Conservation (phyloP, 2,329 filamentous ascomycete genomes). For the Calonectria henricotiae region DNA sequence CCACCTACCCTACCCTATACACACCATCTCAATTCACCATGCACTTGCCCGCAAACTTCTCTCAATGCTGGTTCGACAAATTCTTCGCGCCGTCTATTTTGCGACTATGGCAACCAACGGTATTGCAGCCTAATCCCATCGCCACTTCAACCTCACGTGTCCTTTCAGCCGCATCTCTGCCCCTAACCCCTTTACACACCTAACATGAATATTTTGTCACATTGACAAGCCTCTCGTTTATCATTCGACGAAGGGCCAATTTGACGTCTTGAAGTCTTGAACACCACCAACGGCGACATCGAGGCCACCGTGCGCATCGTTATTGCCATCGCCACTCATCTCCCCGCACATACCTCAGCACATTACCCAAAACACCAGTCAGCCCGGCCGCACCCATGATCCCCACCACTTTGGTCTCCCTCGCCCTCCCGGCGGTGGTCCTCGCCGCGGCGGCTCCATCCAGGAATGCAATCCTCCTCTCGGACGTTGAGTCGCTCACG, state of each 20-base stretch:
- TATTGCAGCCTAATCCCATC: slow-evolving; percentile 9
- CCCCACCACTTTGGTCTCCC: slow-evolving; percentile 43
- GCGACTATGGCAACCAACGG: neutral
- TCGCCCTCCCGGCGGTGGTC: slow-evolving; percentile 51
- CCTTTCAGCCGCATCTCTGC: slow-evolving; percentile 9
- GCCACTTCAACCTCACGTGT: slow-evolving; percentile 18
- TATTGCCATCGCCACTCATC: slow-evolving; percentile 11
- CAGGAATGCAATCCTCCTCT: slow-evolving; percentile 72
- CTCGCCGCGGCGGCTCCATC: slow-evolving; percentile 55
- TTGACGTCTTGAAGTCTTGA: neutral
- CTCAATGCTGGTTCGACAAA: neutral
- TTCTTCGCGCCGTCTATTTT: neutral
- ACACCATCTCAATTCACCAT: neutral
- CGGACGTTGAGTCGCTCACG: slow-evolving; percentile 82
- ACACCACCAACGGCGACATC: neutral
- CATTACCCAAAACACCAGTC: slow-evolving; percentile 22
- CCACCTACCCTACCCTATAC: slow-evolving; percentile 9
- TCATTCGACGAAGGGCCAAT: neutral
- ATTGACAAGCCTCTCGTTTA: neutral
- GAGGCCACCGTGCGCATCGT: neutral
- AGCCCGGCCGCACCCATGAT: slow-evolving; percentile 52
- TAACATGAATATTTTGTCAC: neutral
- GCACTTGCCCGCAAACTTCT: neutral
- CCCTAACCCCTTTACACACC: too few relatives aligned
- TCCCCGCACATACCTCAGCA: slow-evolving; percentile 18